phyloP scores from a whole-genome alignment of 306 rosid species.

The Myrica gale region DNA sequence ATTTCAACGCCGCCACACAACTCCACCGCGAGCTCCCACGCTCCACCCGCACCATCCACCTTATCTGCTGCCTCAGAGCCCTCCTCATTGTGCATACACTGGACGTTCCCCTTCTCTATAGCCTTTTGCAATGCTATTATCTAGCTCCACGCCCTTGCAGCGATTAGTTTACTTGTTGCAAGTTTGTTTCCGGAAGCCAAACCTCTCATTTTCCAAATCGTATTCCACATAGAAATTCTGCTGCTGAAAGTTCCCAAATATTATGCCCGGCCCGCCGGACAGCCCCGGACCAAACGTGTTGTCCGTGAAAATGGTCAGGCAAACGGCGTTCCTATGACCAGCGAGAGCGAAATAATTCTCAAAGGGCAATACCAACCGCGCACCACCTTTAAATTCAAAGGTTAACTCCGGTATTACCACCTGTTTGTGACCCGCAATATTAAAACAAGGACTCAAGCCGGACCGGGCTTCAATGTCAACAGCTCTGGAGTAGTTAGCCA shows the following conservation, averaged over 20 bases:
- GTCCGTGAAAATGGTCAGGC: slow-evolving; percentile 60
- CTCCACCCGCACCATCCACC: not conserved
- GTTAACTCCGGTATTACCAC: slow-evolving; percentile 50
- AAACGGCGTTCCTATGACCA: slow-evolving; percentile 35
- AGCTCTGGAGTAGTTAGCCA: slow-evolving; percentile 57
- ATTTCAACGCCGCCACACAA: not conserved
- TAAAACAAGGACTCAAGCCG: slow-evolving; percentile 68
- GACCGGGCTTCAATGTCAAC: slow-evolving; percentile 45
- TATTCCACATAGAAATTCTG: slow-evolving; percentile 69
- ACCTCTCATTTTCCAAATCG: slow-evolving; percentile 61
- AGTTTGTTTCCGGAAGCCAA: slow-evolving; percentile 58
- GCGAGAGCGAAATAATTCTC: slow-evolving; percentile 60
- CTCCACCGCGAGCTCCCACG: not conserved
- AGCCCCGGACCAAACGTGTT: slow-evolving; percentile 15
- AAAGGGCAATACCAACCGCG: slow-evolving; percentile 56
- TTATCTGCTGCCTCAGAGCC: too few species aligned
- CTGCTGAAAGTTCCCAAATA: slow-evolving; percentile 81
- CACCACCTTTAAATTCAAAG: slow-evolving; percentile 82
- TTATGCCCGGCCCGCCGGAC: slow-evolving; percentile 62
- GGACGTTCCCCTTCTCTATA: too few species aligned
- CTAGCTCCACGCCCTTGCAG: too few species aligned
- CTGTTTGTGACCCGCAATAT: slow-evolving; percentile 32
- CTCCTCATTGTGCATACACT: too few species aligned
- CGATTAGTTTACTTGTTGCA: slow-evolving; percentile 30
- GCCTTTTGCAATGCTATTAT: too few species aligned